Conservation (phyloP, 2,329 filamentous ascomycete species). For the Chrysosporium keratinophilum region DNA sequence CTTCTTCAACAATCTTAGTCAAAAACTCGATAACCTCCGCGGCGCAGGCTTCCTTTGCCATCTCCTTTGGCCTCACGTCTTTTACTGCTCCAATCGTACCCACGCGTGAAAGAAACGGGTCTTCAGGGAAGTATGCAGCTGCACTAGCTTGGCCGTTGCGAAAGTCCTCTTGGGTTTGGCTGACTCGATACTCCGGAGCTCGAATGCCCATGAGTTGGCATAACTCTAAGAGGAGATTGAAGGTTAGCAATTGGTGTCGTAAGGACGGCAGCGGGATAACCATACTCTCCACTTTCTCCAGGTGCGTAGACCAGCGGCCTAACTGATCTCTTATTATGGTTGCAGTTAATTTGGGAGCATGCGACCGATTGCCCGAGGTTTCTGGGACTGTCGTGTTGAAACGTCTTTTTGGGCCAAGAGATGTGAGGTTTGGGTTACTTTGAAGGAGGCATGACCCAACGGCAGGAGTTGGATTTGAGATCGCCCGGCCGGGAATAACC, state of each 20-base stretch:
- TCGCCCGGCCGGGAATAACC: too few relatives aligned
- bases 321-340: background rate
- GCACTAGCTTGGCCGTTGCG: constrained; percentile 16
- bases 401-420: background rate
- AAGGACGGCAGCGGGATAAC: background rate
- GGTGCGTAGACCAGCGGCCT: background rate
- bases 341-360: background rate
- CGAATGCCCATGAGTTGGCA: constrained; percentile 21
- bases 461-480: too few relatives aligned
- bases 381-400: background rate
- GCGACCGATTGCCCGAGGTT: background rate
- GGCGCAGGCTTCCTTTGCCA: constrained; percentile 21
- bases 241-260: background rate
- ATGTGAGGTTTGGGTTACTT: background rate
- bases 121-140: constrained; percentile 20
- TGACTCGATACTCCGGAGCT: constrained; percentile 17
- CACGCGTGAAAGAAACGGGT: constrained; percentile 24
- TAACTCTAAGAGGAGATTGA: constrained; percentile 14
- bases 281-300: background rate
- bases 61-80: background rate
- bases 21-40: constrained; percentile 23
- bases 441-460: too few relatives aligned
- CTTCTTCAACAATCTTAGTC: constrained; percentile 23
- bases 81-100: constrained; percentile 22
- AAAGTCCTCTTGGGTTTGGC: constrained; percentile 11